Conservation (phyloP, 164 flowering plant species). For the Warburgia ugandensis region DNA sequence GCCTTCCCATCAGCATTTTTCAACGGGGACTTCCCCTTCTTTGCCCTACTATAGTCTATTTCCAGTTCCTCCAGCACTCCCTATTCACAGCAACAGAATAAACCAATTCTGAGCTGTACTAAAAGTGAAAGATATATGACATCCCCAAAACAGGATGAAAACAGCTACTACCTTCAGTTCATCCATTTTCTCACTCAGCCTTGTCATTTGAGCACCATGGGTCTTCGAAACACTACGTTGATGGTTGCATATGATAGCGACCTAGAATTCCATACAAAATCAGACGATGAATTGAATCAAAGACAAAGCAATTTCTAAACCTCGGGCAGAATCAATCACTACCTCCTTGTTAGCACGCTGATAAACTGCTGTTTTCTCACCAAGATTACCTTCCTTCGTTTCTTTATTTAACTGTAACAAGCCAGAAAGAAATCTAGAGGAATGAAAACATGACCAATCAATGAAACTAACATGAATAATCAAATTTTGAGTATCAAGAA, state of each 20-base stretch:
- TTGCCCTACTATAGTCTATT: constrained; percentile 69
- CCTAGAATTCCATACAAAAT: constrained; percentile 39
- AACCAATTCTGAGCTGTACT: neutral
- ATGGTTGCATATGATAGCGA: constrained; percentile 98
- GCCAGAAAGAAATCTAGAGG: constrained; percentile 4
- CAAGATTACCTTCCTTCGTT: constrained; percentile 61
- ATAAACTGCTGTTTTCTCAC: constrained; percentile 61
- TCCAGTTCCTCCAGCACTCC: constrained; percentile 47
- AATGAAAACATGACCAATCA: neutral
- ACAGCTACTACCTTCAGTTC: constrained; percentile 59
- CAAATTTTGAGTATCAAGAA: too few relatives aligned
- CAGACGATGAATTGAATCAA: neutral
- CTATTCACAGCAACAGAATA: constrained; percentile 27
- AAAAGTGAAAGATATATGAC: neutral
- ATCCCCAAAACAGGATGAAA: neutral
- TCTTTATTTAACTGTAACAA: constrained; percentile 53
- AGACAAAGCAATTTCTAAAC: constrained; percentile 1
- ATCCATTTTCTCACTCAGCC: constrained; percentile 59
- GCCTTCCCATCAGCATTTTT: constrained; percentile 71
- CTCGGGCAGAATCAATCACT: neutral
- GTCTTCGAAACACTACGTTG: constrained; percentile 87
- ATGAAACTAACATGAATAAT: too few relatives aligned
- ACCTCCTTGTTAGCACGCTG: constrained; percentile 94
- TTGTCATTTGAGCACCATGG: constrained; percentile 68
- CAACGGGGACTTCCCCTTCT: constrained; percentile 89